Evolutionary conservation across 441 rosid genomes (phyloP).

Genomic region (Capsella rubella): DNA sequence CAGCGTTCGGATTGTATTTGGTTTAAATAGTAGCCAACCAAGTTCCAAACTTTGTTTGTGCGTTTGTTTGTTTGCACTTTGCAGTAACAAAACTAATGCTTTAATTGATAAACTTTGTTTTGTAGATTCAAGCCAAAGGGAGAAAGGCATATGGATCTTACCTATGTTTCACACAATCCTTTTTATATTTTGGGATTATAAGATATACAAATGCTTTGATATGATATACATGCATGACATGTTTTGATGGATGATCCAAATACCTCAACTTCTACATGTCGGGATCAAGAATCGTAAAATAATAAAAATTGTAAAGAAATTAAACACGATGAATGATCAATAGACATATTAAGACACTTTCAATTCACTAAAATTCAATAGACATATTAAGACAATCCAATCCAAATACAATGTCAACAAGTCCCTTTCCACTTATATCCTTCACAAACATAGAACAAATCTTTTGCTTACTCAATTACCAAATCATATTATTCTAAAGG

Average conservation of each 20-base stretch:
- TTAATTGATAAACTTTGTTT: background rate
- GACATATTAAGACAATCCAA: background rate
- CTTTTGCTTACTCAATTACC: background rate
- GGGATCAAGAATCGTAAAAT: background rate
- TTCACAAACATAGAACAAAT: background rate
- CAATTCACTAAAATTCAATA: background rate
- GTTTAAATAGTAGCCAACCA: conserved; percentile 11
- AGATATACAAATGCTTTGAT: too few species aligned
- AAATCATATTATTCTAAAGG: background rate
- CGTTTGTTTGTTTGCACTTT: background rate
- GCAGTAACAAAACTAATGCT: background rate
- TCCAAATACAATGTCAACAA: background rate
- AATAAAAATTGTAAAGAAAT: too few species aligned
- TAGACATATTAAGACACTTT: background rate
- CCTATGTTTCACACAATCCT: too few species aligned
- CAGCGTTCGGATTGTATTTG: background rate
- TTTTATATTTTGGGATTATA: too few species aligned
- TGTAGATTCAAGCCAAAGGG: background rate
- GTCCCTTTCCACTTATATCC: background rate
- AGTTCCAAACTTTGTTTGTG: conserved; percentile 26
- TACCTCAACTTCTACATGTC: background rate
- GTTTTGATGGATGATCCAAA: too few species aligned
- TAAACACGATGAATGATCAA: background rate
- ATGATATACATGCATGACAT: too few species aligned
- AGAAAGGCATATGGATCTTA: background rate